Evolutionary conservation across 1,284 basidiomycete species (phyloP).

Genomic region (Malassezia equina): DNA sequence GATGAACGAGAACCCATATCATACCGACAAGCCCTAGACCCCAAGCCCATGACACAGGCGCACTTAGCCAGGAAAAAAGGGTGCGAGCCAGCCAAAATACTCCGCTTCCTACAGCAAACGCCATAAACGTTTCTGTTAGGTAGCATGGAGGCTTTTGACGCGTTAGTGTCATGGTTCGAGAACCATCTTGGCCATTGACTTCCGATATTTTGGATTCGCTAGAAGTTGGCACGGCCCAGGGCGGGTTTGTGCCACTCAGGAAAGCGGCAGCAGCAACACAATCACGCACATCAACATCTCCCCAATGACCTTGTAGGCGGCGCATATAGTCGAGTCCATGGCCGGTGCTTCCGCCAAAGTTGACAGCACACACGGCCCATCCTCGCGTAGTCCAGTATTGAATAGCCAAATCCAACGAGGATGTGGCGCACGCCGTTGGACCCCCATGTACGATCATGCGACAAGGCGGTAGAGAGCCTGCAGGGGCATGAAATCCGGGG

Average conservation of each 20-base stretch:
- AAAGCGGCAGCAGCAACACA: constrained; percentile 54
- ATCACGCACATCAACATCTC: constrained; percentile 59
- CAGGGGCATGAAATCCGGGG: constrained; percentile 53
- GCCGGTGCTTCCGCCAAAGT: constrained; percentile 62
- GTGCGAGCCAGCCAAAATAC: background rate
- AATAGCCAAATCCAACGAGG: constrained; percentile 53
- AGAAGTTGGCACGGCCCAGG: background rate
- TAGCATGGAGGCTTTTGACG: background rate
- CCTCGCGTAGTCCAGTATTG: constrained; percentile 51
- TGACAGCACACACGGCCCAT: constrained; percentile 56
- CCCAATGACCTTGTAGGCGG: constrained; percentile 59
- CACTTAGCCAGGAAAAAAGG: constrained; percentile 4
- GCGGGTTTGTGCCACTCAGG: constrained; percentile 48
- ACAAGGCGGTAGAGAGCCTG: constrained; percentile 58
- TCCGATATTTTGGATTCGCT: constrained; percentile 7
- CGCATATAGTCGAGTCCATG: constrained; percentile 52
- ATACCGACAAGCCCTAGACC: background rate
- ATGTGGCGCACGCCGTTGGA: constrained; percentile 53
- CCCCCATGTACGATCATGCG: constrained; percentile 60
- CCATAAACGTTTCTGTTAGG: background rate
- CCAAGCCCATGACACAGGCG: background rate
- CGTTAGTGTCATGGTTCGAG: constrained; percentile 6
- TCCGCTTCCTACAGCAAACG: background rate
- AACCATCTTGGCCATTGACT: constrained; percentile 10
- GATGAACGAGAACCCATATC: background rate